These are phyloP conservation scores for Lagenaria siceraria DNA, from an alignment of 306 rosid genomes.

Conservation along the genomic window DNA sequence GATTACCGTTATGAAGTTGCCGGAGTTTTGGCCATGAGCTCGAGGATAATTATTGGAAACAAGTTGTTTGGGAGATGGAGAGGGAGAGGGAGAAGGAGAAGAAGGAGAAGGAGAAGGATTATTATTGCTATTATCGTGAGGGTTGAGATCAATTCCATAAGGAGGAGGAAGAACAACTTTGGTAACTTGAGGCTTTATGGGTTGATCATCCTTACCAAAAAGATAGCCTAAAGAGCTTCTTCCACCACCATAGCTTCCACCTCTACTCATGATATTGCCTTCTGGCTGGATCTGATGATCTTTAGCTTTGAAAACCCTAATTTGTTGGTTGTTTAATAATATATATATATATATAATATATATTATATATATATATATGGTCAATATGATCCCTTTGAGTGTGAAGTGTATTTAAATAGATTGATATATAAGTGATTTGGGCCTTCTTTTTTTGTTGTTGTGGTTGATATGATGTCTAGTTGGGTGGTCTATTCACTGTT, in stretches of 20 bases:
- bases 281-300: background rate
- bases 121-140: background rate
- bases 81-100: slow-evolving; percentile 19
- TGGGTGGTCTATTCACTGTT: slow-evolving; percentile 4
- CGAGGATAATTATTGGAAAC: slow-evolving; percentile 28
- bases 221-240: slow-evolving; percentile 64
- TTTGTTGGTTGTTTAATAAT: background rate
- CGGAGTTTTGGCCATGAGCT: slow-evolving; percentile 40
- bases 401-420: background rate
- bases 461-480: slow-evolving; percentile 2
- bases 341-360: background rate
- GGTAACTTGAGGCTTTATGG: slow-evolving; percentile 23
- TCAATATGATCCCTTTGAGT: background rate
- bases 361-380: too few relatives aligned
- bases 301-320: background rate
- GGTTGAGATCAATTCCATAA: background rate
- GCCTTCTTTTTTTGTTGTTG: background rate
- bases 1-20: slow-evolving; percentile 44
- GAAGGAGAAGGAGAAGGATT: slow-evolving; percentile 13
- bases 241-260: slow-evolving; percentile 61
- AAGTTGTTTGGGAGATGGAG: slow-evolving; percentile 21
- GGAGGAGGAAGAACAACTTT: slow-evolving; percentile 30
- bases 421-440: background rate
- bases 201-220: slow-evolving; percentile 46
- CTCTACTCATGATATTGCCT: slow-evolving; percentile 38